Evolutionary conservation across 345 rosid genomes (phyloP).

Genomic region (Gossypium raimondii): DNA sequence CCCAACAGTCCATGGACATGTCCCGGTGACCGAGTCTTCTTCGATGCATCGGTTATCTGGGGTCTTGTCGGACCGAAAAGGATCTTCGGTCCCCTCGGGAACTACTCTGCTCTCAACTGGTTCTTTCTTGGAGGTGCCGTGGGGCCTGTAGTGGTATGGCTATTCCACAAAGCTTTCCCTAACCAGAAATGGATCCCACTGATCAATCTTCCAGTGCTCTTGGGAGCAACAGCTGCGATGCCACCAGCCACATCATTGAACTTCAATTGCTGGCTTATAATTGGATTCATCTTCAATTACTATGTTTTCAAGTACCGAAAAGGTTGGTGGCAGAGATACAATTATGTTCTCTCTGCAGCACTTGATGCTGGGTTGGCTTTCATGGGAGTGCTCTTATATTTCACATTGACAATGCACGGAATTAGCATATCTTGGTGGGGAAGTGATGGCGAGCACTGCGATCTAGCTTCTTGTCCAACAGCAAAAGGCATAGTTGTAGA

Average conservation of each 20-base stretch:
- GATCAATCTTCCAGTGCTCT: too few species aligned
- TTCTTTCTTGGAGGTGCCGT: too few species aligned
- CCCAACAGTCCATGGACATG: conserved; percentile 61
- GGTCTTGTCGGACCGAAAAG: conserved; percentile 52
- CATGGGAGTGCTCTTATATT: conserved; percentile 52
- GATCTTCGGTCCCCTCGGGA: conserved; percentile 35
- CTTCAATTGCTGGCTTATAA: conserved; percentile 45
- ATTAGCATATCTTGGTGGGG: conserved; percentile 48
- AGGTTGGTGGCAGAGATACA: conserved; percentile 61
- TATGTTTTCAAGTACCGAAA: conserved; percentile 41
- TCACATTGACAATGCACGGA: conserved; percentile 36
- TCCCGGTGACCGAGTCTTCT: conserved; percentile 51
- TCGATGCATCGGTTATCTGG: conserved; percentile 60
- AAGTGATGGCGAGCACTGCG: conserved; percentile 40
- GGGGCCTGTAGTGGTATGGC: too few species aligned
- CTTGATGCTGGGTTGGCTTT: conserved; percentile 57
- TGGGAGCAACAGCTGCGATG: conserved; percentile 20
- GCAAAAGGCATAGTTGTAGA: conserved; percentile 41
- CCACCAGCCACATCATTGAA: conserved; percentile 57
- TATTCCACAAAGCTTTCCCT: too few species aligned
- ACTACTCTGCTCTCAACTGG: too few species aligned
- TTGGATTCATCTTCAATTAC: conserved; percentile 46
- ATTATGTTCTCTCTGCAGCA: conserved; percentile 57
- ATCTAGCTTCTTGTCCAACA: conserved; percentile 51
- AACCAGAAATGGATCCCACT: too few species aligned